Percentiles rank a stretch among this genome's conserved stretches.
These are phyloP conservation scores for Astraeus odoratus DNA, from an alignment of 768 basidiomycete species.

Conservation along the genomic window DNA sequence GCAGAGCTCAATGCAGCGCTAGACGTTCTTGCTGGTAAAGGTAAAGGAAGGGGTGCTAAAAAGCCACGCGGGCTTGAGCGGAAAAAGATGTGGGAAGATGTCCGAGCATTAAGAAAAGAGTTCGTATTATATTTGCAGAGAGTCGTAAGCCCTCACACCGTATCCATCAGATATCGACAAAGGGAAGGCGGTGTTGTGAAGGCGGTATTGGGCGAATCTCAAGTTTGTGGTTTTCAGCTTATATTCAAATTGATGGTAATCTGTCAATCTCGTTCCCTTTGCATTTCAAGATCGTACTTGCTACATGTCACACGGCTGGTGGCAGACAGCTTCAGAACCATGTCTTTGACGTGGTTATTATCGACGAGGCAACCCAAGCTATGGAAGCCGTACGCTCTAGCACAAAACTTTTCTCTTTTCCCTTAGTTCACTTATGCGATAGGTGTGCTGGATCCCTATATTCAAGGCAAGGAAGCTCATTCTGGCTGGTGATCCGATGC, in stretches of 20 bases:
- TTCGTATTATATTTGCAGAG: slow-evolving; percentile 29
- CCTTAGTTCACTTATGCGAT: not conserved
- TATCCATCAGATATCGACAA: slow-evolving; percentile 63
- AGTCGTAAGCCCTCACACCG: not conserved
- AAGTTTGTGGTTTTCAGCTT: slow-evolving; percentile 39
- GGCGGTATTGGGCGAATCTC: slow-evolving; percentile 72
- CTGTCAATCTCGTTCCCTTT: not conserved
- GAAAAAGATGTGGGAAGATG: slow-evolving; percentile 82
- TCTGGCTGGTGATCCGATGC: slow-evolving; percentile 92
- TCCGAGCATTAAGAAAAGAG: slow-evolving; percentile 87
- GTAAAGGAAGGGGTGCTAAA: slow-evolving; percentile 69
- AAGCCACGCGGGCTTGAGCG: slow-evolving; percentile 64
- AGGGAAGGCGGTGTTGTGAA: slow-evolving; percentile 81
- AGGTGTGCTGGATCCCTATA: slow-evolving; percentile 85
- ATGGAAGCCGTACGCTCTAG: slow-evolving; percentile 69
- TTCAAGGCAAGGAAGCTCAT: slow-evolving; percentile 87
- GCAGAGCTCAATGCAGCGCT: slow-evolving; percentile 72
- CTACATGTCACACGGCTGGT: slow-evolving; percentile 93
- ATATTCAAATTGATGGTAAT: not conserved
- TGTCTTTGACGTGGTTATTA: slow-evolving; percentile 87
- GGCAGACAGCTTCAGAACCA: slow-evolving; percentile 71
- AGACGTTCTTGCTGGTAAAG: slow-evolving; percentile 61
- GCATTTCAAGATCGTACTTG: slow-evolving; percentile 61
- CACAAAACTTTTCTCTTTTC: not conserved
- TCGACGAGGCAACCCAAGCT: slow-evolving; percentile 98